These are phyloP conservation scores for Laguncularia racemosa DNA, from an alignment of 345 rosid genomes.

Conservation along the genomic window DNA sequence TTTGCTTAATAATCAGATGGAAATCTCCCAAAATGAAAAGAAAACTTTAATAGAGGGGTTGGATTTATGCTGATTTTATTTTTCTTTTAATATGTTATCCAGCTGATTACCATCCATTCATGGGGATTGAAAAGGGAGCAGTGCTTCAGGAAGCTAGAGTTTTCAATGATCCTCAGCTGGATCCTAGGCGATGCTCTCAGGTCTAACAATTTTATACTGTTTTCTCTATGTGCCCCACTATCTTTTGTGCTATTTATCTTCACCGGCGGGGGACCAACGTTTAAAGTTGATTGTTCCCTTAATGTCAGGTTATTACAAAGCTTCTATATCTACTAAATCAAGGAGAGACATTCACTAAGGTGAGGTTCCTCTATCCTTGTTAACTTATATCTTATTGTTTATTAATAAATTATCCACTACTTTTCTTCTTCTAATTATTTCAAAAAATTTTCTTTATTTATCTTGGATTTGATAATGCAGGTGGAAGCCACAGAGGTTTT, in stretches of 20 bases:
- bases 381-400: neutral
- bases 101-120: conserved; percentile 91
- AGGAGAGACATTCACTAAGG: conserved; percentile 94
- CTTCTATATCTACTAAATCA: conserved; percentile 93
- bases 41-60: too few species aligned
- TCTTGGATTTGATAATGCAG: conserved; percentile 27
- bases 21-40: too few species aligned
- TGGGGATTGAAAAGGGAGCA: conserved; percentile 97
- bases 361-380: conserved; percentile 12
- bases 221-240: neutral
- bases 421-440: neutral
- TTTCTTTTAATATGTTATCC: conserved; percentile 13
- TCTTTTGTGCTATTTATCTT: neutral
- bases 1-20: too few species aligned
- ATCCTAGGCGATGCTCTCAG: conserved; percentile 97
- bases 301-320: conserved; percentile 80
- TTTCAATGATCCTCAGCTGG: conserved; percentile 96
- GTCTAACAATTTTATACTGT: conserved; percentile 20
- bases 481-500: conserved; percentile 92
- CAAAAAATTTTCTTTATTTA: conserved; percentile 1
- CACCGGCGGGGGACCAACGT: conserved; percentile 2
- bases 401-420: neutral
- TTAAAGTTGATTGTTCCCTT: conserved; percentile 3
- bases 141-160: conserved; percentile 98
- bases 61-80: too few species aligned